These are phyloP conservation scores for Diaporthe humulicola DNA, from an alignment of 2,329 filamentous ascomycete genomes.

Conservation along the genomic window DNA sequence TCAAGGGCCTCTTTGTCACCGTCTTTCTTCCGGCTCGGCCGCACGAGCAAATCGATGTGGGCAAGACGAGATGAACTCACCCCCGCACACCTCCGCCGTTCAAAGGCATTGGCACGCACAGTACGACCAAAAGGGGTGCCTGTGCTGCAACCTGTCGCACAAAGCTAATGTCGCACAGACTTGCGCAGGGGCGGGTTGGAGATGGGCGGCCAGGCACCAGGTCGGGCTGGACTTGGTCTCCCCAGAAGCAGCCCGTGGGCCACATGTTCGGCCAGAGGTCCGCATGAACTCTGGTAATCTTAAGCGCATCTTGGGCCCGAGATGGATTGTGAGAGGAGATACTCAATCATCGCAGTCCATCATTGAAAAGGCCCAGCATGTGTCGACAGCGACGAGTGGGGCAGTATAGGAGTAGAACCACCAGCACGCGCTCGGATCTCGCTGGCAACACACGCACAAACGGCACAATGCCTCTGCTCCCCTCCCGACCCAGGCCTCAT, in stretches of 20 bases:
- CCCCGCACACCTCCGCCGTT: background rate
- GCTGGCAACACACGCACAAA: background rate
- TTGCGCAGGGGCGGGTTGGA: slow-evolving; percentile 30
- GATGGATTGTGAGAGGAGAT: background rate
- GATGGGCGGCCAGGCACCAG: background rate
- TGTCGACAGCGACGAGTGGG: slow-evolving; percentile 5
- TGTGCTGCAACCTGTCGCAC: slow-evolving; percentile 27
- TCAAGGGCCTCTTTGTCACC: background rate
- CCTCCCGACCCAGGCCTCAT: background rate
- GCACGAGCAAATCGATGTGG: background rate
- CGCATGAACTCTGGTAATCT: background rate
- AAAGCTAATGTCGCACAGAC: slow-evolving; percentile 31
- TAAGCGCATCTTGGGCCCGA: background rate
- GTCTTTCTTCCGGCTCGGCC: slow-evolving; percentile 5
- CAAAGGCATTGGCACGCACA: too few relatives aligned
- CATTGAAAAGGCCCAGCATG: background rate
- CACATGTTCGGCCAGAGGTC: background rate
- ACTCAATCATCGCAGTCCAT: background rate
- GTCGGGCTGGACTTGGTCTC: background rate
- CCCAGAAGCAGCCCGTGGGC: slow-evolving; percentile 2
- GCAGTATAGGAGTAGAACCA: background rate
- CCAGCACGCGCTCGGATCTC: background rate
- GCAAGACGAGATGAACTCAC: slow-evolving; percentile 22
- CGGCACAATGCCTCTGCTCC: background rate
- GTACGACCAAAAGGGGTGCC: background rate